Evolutionary conservation across 139 green algal genomes (phyloP).

Genomic region (Prasinococcaceae sp.): DNA sequence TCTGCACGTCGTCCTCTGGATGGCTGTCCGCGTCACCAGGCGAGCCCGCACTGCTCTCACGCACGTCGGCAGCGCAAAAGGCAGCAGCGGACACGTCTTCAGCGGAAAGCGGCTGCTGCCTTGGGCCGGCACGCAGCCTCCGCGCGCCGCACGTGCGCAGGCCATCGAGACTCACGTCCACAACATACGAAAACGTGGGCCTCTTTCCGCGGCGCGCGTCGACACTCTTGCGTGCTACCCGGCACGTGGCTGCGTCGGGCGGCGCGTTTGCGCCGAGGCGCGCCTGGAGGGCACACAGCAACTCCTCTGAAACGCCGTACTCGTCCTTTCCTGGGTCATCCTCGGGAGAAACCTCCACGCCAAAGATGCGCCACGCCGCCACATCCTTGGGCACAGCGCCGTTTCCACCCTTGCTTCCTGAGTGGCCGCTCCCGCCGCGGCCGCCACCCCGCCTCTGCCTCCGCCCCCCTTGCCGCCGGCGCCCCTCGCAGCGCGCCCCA

Average conservation of each 20-base stretch:
- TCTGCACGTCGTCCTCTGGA: not conserved
- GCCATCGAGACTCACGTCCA: conserved; percentile 33
- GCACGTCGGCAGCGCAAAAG: not conserved
- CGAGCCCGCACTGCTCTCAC: not conserved
- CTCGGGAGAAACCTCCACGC: conserved; percentile 23
- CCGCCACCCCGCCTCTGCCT: no score
- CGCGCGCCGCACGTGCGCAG: conserved; percentile 7
- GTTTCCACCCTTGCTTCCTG: no score
- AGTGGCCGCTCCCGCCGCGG: no score
- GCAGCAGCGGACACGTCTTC: not conserved
- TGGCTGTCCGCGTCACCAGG: not conserved
- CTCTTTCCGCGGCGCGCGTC: not conserved
- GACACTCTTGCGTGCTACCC: not conserved
- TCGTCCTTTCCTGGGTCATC: conserved; percentile 50
- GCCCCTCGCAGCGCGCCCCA: no score
- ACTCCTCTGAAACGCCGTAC: conserved; percentile 10
- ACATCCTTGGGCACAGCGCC: no score
- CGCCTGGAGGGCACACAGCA: conserved; percentile 19
- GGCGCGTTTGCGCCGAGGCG: conserved; percentile 22
- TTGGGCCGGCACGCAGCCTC: not conserved
- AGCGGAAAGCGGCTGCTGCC: not conserved
- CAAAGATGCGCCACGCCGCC: conserved; percentile 28
- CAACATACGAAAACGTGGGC: conserved; percentile 40
- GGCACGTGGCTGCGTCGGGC: conserved; percentile 17
- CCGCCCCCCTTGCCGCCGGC: no score